Evolutionary conservation across 129 eudicot genomes (phyloP), one percentile per base, ranked within the genome.

Genomic region (Escallonia rubra): DNA sequence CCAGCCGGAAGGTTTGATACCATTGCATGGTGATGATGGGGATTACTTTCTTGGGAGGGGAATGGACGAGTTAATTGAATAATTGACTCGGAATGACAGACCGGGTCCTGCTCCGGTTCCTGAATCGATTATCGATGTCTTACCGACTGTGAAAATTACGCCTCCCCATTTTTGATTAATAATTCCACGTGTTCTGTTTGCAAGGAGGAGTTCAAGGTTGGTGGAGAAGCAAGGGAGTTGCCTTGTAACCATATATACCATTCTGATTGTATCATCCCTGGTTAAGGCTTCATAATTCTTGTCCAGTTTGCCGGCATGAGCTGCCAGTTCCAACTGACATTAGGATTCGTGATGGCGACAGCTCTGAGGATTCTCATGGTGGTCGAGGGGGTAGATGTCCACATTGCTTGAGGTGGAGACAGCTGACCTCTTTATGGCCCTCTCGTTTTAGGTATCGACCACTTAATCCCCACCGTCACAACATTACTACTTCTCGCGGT

Each of bases 51-150:
- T 12, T 0, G 98, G 98, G 40, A 16, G 81, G 1, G 98, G 81
- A 5, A 68, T 92, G 41, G 62, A 80, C 10, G 76, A 77, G 13
- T 68, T 92, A 62, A 89, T 92, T 8, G 91, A 92, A 63, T 81
- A 84, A 55, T 40, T 89, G 40, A 92, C 98, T 12, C 82, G 88
- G 70, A 74, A 92, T 50, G 98, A 92, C 79, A 63, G 95, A 12
- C 87, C 84, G 4, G 96, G 96, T 10, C 87, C 91, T 6, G 73
- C 78, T 4, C 95, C 96, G 0, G 91, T 82, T 2, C 84, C 96
- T 0, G 95, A 84, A 63, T 69, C 89, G 7, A 78, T 39, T 67
- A 84, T 57, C 66, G 56, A 4, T 63, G 86, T 59, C 96, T 95
- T 4, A 69, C 65, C 3, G 34, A 23, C 34, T 23, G 34, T 23